phyloP scores from a whole-genome alignment of 306 rosid species.

The Chamaecrista fasciculata region DNA sequence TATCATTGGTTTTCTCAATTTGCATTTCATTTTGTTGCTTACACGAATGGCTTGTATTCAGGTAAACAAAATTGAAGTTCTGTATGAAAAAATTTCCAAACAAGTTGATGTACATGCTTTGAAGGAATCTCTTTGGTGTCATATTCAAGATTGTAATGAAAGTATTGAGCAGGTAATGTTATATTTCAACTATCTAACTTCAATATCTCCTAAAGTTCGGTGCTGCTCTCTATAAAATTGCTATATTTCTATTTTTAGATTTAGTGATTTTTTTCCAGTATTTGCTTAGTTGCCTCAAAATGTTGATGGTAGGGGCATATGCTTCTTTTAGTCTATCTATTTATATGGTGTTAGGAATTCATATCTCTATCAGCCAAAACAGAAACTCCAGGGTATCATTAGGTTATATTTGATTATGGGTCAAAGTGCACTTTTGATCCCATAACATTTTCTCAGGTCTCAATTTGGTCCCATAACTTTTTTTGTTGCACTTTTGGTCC shows the following conservation, averaged over 20 bases:
- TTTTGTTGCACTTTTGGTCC: too few species aligned
- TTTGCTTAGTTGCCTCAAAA: neutral
- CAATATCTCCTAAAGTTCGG: neutral
- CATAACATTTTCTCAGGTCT: too few species aligned
- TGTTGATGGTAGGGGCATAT: neutral
- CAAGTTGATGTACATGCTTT: neutral
- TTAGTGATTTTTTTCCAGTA: neutral
- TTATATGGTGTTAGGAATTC: neutral
- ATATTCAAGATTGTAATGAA: neutral
- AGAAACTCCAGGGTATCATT: neutral
- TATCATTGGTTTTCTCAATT: neutral
- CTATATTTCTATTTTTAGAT: neutral
- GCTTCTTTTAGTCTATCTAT: neutral
- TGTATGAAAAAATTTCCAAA: neutral
- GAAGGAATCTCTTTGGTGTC: conserved; percentile 1
- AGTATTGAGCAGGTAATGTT: neutral
- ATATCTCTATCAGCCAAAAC: neutral
- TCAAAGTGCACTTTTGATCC: too few species aligned
- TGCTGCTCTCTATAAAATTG: neutral
- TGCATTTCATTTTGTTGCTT: neutral
- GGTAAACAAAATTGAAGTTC: neutral
- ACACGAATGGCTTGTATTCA: neutral
- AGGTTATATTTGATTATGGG: neutral
- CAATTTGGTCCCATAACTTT: too few species aligned
- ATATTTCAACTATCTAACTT: neutral